Conservation (phyloP, 495 filamentous ascomycete genomes). For the Talaromyces nanjingensis region DNA sequence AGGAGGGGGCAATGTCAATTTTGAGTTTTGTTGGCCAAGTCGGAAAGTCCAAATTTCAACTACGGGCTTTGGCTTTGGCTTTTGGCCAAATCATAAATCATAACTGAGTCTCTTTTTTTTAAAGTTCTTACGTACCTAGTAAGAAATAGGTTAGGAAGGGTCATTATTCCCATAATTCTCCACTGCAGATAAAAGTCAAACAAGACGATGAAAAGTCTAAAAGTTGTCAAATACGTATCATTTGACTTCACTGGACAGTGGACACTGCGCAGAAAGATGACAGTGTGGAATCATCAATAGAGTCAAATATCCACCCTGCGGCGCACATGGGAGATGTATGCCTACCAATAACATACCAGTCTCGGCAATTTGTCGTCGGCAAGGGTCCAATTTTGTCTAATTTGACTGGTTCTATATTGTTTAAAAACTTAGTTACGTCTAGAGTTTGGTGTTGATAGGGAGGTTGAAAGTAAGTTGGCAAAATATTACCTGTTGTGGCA, state of each 20-base stretch:
- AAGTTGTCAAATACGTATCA: no score
- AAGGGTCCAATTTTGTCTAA: neutral
- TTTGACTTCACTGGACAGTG: neutral
- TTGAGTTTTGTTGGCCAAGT: neutral
- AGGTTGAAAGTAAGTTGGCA: neutral
- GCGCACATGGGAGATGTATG: neutral
- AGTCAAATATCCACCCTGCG: neutral
- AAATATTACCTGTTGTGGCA: neutral
- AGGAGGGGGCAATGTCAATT: neutral
- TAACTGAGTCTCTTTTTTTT: neutral
- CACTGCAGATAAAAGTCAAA: neutral
- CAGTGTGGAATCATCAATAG: neutral
- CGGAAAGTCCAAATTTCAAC: neutral
- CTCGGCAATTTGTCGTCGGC: neutral
- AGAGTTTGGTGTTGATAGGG: neutral
- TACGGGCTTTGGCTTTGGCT: neutral
- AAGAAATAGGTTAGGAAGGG: neutral
- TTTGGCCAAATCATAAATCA: no score
- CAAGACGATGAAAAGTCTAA: neutral
- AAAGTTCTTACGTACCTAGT: neutral
- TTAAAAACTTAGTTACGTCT: neutral
- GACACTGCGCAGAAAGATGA: neutral
- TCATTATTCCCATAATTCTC: neutral
- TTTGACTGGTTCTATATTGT: neutral
- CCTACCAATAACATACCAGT: neutral